These are phyloP conservation scores for Serendipita sp. DNA, from an alignment of 768 basidiomycete genomes.

Conservation along the genomic window DNA sequence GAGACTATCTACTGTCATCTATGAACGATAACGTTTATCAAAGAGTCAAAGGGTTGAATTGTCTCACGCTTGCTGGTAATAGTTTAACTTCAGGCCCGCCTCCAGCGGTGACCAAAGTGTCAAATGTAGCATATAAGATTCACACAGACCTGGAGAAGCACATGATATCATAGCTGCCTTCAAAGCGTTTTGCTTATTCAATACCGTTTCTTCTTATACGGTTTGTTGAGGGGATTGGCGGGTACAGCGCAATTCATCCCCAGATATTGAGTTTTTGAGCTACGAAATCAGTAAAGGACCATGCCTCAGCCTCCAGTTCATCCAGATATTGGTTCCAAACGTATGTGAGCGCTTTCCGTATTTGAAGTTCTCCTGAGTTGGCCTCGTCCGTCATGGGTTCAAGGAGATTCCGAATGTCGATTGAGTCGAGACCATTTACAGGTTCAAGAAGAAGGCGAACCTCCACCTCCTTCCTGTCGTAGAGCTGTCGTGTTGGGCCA, in stretches of 20 bases:
- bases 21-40: no score
- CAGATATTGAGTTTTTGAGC: not conserved
- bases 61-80: no score
- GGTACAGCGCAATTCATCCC: not conserved
- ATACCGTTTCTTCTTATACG: no score
- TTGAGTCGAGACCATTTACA: not conserved
- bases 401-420: not conserved
- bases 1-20: no score
- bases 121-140: no score
- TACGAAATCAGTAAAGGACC: slow-evolving; percentile 1
- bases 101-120: no score
- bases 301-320: not conserved
- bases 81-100: no score
- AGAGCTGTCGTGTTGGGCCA: not conserved
- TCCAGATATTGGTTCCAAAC: not conserved
- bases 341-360: not conserved
- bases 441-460: not conserved
- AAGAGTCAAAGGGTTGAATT: no score
- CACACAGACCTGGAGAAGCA: no score
- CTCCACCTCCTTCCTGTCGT: not conserved
- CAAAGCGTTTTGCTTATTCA: no score
- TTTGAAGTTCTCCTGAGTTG: not conserved
- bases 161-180: no score
- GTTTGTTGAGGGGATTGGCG: no score
- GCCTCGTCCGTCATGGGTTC: not conserved